Base-by-base conservation (phyloP, 2,329 filamentous ascomycete genomes). In the Aschersonia sp. region DNA sequence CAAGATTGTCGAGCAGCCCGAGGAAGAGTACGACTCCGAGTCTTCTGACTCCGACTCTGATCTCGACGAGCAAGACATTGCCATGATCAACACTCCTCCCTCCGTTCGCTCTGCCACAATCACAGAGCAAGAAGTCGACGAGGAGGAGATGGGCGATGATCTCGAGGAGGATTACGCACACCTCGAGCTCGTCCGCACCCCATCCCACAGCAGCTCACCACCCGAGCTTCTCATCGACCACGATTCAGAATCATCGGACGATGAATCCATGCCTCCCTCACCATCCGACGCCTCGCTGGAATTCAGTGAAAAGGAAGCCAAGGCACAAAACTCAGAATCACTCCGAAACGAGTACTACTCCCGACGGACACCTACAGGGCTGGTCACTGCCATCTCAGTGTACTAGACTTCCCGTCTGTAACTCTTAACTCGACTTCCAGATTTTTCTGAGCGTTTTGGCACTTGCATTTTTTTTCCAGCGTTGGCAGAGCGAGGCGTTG, bases 261-360 rank as follows among this genome's bases (percentile, higher is more conserved):
- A 87, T 56, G 84, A 88, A 65, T 81, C 85, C 55, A 78, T 86
- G 78, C 85, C 85, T 6, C 82, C 81, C 22, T 85, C 82, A 51
- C 83, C 83, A 39, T 76, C 78, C 42, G 68, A 71, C 29, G 62
- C 73, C 31, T 62, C 72, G 37, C 66, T 87, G 47, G 66, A 72
- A 41, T 84, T 87, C 58, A 68, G 73, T 43, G 70, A 76, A 56
- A 77, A 81, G 68, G 68, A 78, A 57, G 55, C 54, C 55, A 67
- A 66, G 59, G 60, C 63, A 57, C 64, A 66, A 58, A 58, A 67
- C 53, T 63, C 68, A 49, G 60, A 66, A 54, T 69, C 73, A 59
- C 76, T 73, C 62, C 66, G 68, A 49, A 70, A 75, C 50, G 70
- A 70, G 50, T 76, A 69, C 63, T 79, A 76, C 54, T 70, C 73